Evolutionary conservation across 495 filamentous ascomycete genomes (phyloP), one percentile per base, ranked within the genome.

Genomic region (Chaetomidium leptoderma): DNA sequence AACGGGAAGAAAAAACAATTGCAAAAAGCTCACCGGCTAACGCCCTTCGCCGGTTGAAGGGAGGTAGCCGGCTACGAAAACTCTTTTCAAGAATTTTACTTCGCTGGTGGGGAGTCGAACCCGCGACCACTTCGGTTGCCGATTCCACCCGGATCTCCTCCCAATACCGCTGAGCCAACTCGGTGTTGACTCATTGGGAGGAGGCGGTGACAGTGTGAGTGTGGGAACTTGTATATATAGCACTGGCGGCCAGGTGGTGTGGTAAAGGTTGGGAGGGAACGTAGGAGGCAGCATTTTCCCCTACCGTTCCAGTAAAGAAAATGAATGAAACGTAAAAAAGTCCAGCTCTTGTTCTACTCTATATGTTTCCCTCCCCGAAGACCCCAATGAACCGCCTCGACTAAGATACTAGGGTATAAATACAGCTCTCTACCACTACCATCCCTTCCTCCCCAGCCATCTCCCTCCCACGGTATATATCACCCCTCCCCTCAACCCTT

Each of bases 401-500:
- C n/a, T n/a, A n/a, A n/a, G n/a, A n/a, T n/a, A n/a, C n/a, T n/a
- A n/a, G n/a, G n/a, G n/a, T n/a, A n/a, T n/a, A n/a, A n/a, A 44
- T 6, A 23, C 21, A 19, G 17, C 37, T 1, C 40, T 1, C 19
- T 8, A 21, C n/a, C 16, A 0, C n/a, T 21, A 19, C 21, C 33
- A 32, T 6, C 30, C 43, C 19, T n/a, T 5, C 16, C 46, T 8
- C 29, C 8, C 33, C 26, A 26, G 6, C 13, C 9, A 3, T 19
- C 9, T n/a, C 45, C n/a, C 17, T 24, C 53, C 36, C 14, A 14
- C 23, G 32, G 32, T 4, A 32, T 32, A 9, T 5, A 32, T 13
- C 32, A 35, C 8, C 32, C n/a, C n/a, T n/a, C n/a, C n/a, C n/a
- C 13, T 30, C 13, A 29, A 5, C 19, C 7, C 59, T 57, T 61